These are phyloP conservation scores for Teunomyces pallodes DNA, from an alignment of 805 yeast species.

Conservation along the genomic window DNA sequence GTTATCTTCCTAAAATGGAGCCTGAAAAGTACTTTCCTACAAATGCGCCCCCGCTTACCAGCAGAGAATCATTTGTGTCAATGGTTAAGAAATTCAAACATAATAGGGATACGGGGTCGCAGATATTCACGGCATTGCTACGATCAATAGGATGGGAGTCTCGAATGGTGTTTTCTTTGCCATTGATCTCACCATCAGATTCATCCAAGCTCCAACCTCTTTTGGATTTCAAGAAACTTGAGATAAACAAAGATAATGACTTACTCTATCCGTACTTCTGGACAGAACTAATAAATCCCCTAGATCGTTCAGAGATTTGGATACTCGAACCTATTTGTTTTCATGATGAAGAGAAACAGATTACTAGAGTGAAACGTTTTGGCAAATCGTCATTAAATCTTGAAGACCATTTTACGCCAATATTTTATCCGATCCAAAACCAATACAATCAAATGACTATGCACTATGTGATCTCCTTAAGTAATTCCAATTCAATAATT, in stretches of 20 bases:
- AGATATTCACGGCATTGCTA: slow-evolving; percentile 27
- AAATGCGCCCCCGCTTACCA: slow-evolving; percentile 12
- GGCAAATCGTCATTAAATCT: slow-evolving; percentile 1
- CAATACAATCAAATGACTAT: slow-evolving; percentile 28
- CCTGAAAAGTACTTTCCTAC: slow-evolving; percentile 18
- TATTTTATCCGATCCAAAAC: slow-evolving; percentile 19
- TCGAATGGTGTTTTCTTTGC: slow-evolving; percentile 31
- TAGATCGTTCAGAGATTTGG: slow-evolving; percentile 20
- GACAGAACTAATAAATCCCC: slow-evolving; percentile 35
- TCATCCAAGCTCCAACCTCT: slow-evolving; percentile 21
- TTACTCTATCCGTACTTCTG: slow-evolving; percentile 35
- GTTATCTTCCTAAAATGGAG: slow-evolving; percentile 18
- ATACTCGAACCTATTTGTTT: slow-evolving; percentile 29
- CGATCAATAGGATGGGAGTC: slow-evolving; percentile 28
- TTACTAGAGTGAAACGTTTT: slow-evolving; percentile 19
- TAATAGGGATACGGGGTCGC: slow-evolving; percentile 35
- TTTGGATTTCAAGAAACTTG: slow-evolving; percentile 16
- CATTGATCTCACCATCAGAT: slow-evolving; percentile 14
- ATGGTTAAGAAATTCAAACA: slow-evolving; percentile 22
- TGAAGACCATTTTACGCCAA: slow-evolving; percentile 9
- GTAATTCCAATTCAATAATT: slow-evolving; percentile 14
- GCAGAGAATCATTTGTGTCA: slow-evolving; percentile 2
- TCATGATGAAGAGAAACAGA: slow-evolving; percentile 24
- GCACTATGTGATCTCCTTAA: slow-evolving; percentile 27
- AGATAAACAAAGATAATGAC: slow-evolving; percentile 28